Conservation (phyloP, 169 alveolate genomes). For the Plasmodium yoelii region DNA sequence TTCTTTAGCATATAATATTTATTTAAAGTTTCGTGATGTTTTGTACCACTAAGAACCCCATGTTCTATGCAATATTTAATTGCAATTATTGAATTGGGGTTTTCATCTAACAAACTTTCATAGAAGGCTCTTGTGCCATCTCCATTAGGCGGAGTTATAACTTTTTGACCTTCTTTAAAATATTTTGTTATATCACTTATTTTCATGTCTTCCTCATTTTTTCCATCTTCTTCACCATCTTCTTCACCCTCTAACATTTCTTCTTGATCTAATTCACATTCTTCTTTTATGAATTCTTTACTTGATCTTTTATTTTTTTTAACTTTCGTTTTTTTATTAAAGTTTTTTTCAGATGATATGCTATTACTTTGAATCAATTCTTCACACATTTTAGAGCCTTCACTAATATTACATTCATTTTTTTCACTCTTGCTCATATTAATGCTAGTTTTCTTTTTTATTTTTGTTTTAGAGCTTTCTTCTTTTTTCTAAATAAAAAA, state of each 20-base stretch:
- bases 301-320: slow-evolving; percentile 34
- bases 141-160: slow-evolving; percentile 94
- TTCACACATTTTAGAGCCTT: slow-evolving; percentile 5
- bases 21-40: slow-evolving; percentile 73
- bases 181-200: slow-evolving; percentile 83
- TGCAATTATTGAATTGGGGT: slow-evolving; percentile 91
- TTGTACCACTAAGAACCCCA: slow-evolving; percentile 84
- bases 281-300: slow-evolving; percentile 28
- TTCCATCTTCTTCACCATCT: slow-evolving; percentile 44
- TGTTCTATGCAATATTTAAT: slow-evolving; percentile 86
- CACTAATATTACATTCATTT: slow-evolving; percentile 15
- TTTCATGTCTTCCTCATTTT: slow-evolving; percentile 75
- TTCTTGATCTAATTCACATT: slow-evolving; percentile 19
- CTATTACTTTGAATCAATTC: slow-evolving; percentile 13
- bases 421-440: slow-evolving; percentile 22
- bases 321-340: slow-evolving; percentile 1
- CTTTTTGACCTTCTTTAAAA: slow-evolving; percentile 90
- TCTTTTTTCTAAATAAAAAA: slow-evolving; percentile 44
- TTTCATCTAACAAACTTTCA: slow-evolving; percentile 90
- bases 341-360: slow-evolving; percentile 8
- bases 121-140: slow-evolving; percentile 94
- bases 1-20: slow-evolving; percentile 46
- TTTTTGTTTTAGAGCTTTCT: slow-evolving; percentile 29
- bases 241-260: slow-evolving; percentile 41
- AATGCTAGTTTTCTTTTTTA: slow-evolving; percentile 13